phyloP scores from a whole-genome alignment of 352 stramenopile genomes.

The Lagenidium giganteum region DNA sequence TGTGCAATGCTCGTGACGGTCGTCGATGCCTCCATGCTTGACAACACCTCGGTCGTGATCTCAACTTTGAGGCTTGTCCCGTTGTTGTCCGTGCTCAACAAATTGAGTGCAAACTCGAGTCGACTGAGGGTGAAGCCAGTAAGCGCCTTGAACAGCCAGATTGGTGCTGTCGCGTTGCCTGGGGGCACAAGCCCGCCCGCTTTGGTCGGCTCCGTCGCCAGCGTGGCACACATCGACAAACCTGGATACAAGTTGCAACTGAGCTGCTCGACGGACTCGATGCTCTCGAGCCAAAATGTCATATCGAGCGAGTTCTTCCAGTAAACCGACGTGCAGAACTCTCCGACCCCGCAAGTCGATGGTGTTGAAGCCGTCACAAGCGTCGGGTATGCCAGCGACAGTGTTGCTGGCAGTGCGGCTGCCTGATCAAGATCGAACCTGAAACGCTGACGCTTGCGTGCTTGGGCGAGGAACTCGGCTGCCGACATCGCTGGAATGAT shows the following conservation, averaged over 20 bases:
- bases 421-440: slow-evolving; percentile 31
- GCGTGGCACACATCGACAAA: slow-evolving; percentile 20
- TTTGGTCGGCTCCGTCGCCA: slow-evolving; percentile 11
- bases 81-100: slow-evolving; percentile 36
- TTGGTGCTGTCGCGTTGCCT: slow-evolving; percentile 22
- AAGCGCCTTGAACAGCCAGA: slow-evolving; percentile 34
- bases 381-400: not conserved
- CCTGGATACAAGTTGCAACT: slow-evolving; percentile 37
- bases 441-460: slow-evolving; percentile 40
- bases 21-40: slow-evolving; percentile 29
- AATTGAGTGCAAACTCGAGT: slow-evolving; percentile 41
- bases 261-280: slow-evolving; percentile 34
- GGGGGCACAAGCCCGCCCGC: slow-evolving; percentile 20
- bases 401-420: not conserved
- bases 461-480: slow-evolving; percentile 21
- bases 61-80: slow-evolving; percentile 44
- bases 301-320: slow-evolving; percentile 33
- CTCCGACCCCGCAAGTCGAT: slow-evolving; percentile 11
- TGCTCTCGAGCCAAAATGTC: slow-evolving; percentile 47
- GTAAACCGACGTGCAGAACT: slow-evolving; percentile 37
- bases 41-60: slow-evolving; percentile 34
- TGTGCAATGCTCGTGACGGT: slow-evolving; percentile 57
- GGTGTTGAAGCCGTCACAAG: not conserved
- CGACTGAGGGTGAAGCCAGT: slow-evolving; percentile 7
- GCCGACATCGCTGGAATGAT: slow-evolving; percentile 26